Evolutionary conservation across 495 filamentous ascomycete species (phyloP), one percentile per base, ranked within the genome.

Genomic region (Xylaria palmicola): DNA sequence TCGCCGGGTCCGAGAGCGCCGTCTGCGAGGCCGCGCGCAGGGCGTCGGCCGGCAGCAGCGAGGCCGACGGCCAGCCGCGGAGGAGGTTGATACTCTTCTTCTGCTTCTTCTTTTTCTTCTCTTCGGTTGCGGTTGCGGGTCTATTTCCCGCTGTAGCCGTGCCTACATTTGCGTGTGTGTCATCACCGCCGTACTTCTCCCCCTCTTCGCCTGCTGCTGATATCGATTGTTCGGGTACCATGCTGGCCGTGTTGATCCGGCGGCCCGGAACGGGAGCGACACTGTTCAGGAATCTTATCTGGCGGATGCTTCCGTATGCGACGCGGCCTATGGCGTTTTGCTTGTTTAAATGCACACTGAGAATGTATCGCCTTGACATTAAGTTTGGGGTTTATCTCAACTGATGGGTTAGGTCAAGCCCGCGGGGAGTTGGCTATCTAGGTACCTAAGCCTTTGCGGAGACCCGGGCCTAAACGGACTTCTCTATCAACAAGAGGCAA

Each of bases 41-140:
- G 10, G 82, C 74, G 3, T 72, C 61, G 0, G 79, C 77, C 22
- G 92, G 89, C n/a, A 96, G 80, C 17, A 96, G 83, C 30, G 76
- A 69, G 7, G 88, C 81, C 57, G 85, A 81, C 4, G 90, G 91
- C 86, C 87, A 90, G 56, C 90, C 90, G 36, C 81, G 79, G 59
- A 87, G 77, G 22, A 91, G 81, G 68, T 92, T 88, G 62, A 92
- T 88, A 9, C 59, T 60, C 37, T 70, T 68, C 57, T 75, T 75
- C 1, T n/a, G n/a, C n/a, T 20, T 26, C 12, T 47, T 3, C 17
- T 26, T 32, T 26, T 51, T 15, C 24, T n/a, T 51, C n/a, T 45
- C 41, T 6, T 45, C n/a, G 12, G 13, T 45, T 45, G 13, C n/a
- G n/a, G n/a, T n/a, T n/a, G n/a, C n/a, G n/a, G n/a, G n/a, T n/a